phyloP scores from a whole-genome alignment of 345 rosid species.

The Psidium friedrichsthalianum region DNA sequence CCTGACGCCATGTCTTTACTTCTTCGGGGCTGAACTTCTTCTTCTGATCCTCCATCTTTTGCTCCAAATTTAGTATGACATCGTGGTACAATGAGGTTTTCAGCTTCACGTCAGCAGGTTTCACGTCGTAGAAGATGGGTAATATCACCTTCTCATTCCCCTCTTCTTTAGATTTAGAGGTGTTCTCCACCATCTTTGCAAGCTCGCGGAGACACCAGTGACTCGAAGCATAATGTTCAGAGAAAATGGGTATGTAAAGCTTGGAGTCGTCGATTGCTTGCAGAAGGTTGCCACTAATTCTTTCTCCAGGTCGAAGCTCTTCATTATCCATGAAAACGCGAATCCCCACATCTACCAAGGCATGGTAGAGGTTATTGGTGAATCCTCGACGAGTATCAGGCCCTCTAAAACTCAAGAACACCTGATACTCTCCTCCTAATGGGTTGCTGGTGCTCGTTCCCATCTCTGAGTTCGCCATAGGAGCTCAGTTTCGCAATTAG shows the following conservation, averaged over 20 bases:
- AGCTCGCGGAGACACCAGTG: background rate
- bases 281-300: background rate
- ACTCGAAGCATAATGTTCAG: background rate
- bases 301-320: background rate
- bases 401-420: background rate
- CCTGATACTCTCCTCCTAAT: background rate
- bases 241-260: background rate
- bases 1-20: background rate
- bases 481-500: background rate
- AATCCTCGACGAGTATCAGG: background rate
- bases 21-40: background rate
- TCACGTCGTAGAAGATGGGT: background rate
- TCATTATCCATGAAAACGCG: background rate
- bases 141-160: background rate
- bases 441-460: background rate
- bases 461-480: background rate
- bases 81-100: background rate
- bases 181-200: background rate
- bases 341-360: background rate
- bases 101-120: background rate
- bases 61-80: background rate
- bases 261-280: background rate
- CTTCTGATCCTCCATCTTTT: background rate
- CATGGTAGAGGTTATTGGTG: background rate
- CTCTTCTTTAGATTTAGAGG: background rate